A percentile compares a stretch with the other conserved stretches of the same genome.
Evolutionary conservation across 1,284 basidiomycete species (phyloP).

Genomic region (Pascua sp.): DNA sequence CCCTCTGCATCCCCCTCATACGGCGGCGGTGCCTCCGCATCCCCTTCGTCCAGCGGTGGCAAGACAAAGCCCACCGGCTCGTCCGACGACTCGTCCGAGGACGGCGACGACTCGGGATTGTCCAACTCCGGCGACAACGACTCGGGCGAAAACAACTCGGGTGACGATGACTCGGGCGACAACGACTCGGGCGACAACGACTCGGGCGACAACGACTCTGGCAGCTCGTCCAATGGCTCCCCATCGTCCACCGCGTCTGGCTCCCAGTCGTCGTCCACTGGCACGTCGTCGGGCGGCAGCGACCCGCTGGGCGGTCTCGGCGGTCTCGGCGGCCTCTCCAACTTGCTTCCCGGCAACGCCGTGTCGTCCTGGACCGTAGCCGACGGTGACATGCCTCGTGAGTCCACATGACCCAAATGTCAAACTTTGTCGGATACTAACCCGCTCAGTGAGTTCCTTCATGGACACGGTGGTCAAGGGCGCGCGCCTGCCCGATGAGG

Average conservation of each 20-base stretch:
- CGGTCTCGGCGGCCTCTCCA: background rate
- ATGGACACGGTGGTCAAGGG: constrained; percentile 5
- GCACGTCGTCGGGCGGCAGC: background rate
- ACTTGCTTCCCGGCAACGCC: background rate
- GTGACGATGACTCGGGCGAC: background rate
- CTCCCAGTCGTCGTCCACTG: background rate
- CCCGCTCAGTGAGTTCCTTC: constrained; percentile 25
- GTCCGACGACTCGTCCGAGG: background rate
- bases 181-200: background rate
- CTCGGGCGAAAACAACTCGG: no score
- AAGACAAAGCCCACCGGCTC: constrained; percentile 1
- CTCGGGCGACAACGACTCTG: background rate
- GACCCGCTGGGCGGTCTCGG: background rate
- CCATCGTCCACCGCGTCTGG: background rate
- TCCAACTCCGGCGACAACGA: background rate
- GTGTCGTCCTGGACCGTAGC: background rate
- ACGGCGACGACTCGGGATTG: no score
- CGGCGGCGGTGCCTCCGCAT: background rate
- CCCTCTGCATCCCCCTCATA: background rate
- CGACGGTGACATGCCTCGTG: background rate
- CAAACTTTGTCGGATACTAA: no score
- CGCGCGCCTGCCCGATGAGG: constrained; percentile 23
- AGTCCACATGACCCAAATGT: background rate
- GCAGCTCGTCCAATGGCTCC: background rate
- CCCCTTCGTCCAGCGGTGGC: background rate